Base-by-base conservation (phyloP, 1,284 basidiomycete species). In the Coniferiporia sulphurascens region DNA sequence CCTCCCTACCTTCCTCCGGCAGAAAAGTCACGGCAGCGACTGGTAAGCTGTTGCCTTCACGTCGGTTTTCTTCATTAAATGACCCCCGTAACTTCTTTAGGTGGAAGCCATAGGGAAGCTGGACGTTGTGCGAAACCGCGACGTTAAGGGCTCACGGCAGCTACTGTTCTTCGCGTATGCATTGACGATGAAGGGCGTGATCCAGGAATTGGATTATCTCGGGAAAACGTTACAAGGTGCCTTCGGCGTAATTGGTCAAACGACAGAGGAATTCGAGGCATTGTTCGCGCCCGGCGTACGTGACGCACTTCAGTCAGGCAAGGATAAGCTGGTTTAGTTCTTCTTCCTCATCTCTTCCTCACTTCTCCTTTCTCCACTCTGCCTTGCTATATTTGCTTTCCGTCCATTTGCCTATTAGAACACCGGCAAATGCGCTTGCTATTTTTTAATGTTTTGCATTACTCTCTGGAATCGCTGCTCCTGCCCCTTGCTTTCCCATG, bases 1-100 rank as follows among this genome's bases (percentile, higher is more conserved):
- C 94, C 96, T 0, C 94, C 96, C 0, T 98, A 95, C 71, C 83
- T 99, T 0, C 96, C 96, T 1, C 95, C 95, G 0, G 95, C 91
- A 0, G 92, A 94, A 67, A 79, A 86, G 63, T 84, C 93, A 1
- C 83, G 95, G 56, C 80, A 87, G 60, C 82, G 85, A 13, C 75
- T 98, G 68, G 92, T 94, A 65, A 60, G 79, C 65, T 46, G 36
- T 55, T 8, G 38, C 51, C 35, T 45, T 38, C 32, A 5, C 13
- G 6, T 34, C 48, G 34, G 34, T 49, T n/a, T n/a, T n/a, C n/a
- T n/a, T 12, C 5, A 54, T n/a, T 4, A 13, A 21, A 43, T 48
- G 34, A 10, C 46, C 44, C 22, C 22, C 5, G 15, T 45, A 32
- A 56, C n/a, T n/a, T 46, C 27, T 46, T 9, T 56, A 89, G 87